phyloP scores from a whole-genome alignment of 495 filamentous ascomycete species.

The Lepraria neglecta region DNA sequence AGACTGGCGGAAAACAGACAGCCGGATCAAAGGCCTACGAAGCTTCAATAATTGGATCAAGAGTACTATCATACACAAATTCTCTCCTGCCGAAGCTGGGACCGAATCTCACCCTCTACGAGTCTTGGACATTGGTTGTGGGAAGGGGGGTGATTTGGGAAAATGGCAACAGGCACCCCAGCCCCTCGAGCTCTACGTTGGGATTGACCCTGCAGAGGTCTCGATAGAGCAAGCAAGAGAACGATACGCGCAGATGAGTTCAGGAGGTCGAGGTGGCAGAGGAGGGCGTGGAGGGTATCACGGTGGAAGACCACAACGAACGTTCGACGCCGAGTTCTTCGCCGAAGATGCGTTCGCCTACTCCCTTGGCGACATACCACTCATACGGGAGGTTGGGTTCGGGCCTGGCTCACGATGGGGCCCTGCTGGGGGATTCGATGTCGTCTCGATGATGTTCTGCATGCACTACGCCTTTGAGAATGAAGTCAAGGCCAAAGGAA shows the following conservation, averaged over 20 bases:
- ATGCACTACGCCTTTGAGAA: constrained; percentile 98
- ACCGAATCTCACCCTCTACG: constrained; percentile 57
- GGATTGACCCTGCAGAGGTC: constrained; percentile 85
- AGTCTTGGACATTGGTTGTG: constrained; percentile 90
- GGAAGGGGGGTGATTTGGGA: constrained; percentile 88
- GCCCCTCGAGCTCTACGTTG: constrained; percentile 79
- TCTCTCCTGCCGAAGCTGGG: constrained; percentile 70
- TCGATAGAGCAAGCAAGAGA: constrained; percentile 84
- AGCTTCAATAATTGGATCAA: constrained; percentile 99
- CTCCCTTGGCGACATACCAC: constrained; percentile 66
- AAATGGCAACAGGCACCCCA: constrained; percentile 94
- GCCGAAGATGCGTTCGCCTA: constrained; percentile 86
- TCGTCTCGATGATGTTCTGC: constrained; percentile 97
- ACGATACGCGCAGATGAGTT: constrained; percentile 69
- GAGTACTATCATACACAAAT: constrained; percentile 92
- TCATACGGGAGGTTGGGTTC: constrained; percentile 78
- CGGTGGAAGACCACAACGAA: constrained; percentile 40
- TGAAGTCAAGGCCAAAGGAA: constrained; percentile 77
- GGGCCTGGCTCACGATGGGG: constrained; percentile 63
- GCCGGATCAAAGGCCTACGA: constrained; percentile 85
- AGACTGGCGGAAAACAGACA: constrained; percentile 90
- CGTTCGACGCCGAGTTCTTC: constrained; percentile 80
- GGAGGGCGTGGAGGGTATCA: constrained; percentile 43
- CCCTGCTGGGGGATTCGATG: constrained; percentile 75
- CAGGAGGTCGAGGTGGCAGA: constrained; percentile 51